phyloP scores from a whole-genome alignment of 306 rosid genomes.

The Vicia sativa region DNA sequence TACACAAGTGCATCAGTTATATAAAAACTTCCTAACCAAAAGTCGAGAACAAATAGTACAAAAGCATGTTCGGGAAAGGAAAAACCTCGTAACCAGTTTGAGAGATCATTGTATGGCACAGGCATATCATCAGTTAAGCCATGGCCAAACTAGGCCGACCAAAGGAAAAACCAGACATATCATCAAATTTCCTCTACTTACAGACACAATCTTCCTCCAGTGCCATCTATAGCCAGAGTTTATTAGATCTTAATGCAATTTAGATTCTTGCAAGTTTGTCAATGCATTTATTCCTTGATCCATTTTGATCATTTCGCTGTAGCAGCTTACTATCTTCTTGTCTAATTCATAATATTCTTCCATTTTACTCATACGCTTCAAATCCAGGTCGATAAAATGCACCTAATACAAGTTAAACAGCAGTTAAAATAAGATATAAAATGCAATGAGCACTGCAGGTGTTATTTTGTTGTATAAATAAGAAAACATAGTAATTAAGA shows the following conservation, averaged over 20 bases:
- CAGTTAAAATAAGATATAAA: slow-evolving; percentile 38
- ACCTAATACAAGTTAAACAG: slow-evolving; percentile 54
- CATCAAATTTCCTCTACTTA: slow-evolving; percentile 36
- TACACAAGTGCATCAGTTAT: slow-evolving; percentile 38
- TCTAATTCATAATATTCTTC: slow-evolving; percentile 86
- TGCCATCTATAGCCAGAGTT: slow-evolving; percentile 44
- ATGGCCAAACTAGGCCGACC: slow-evolving; percentile 37
- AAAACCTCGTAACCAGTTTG: slow-evolving; percentile 42
- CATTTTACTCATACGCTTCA: slow-evolving; percentile 83
- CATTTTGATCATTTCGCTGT: slow-evolving; percentile 56
- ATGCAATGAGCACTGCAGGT: slow-evolving; percentile 21
- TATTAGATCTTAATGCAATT: slow-evolving; percentile 41
- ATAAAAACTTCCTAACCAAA: slow-evolving; percentile 25
- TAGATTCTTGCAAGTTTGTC: slow-evolving; percentile 39
- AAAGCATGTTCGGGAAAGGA: slow-evolving; percentile 43
- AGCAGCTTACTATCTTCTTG: slow-evolving; percentile 79
- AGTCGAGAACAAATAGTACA: slow-evolving; percentile 32
- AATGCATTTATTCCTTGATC: slow-evolving; percentile 44
- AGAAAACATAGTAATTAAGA: neutral
- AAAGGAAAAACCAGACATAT: slow-evolving; percentile 25
- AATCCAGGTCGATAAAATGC: slow-evolving; percentile 83
- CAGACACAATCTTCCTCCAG: slow-evolving; percentile 38
- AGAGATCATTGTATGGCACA: slow-evolving; percentile 29
- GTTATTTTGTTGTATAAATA: slow-evolving; percentile 30
- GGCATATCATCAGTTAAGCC: slow-evolving; percentile 33